Evolutionary conservation across 805 yeast genomes (phyloP), one percentile per base, ranked within the genome.

Genomic region (Pichia heedii): DNA sequence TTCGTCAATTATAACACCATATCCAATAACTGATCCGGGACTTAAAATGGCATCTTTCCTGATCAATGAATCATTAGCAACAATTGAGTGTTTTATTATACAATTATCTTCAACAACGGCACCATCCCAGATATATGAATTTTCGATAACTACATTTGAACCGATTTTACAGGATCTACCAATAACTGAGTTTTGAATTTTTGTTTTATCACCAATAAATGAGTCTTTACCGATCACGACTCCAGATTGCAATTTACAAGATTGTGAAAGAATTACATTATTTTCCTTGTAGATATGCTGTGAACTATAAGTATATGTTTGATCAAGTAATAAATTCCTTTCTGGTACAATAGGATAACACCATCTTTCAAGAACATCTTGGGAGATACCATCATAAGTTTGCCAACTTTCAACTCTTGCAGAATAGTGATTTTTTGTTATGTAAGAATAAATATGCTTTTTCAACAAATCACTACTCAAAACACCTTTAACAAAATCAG

Each of bases 361-460:
- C 86, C 95, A 93, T 58, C 97, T 78, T 20, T 88, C 87, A 42
- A 93, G 67, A 34, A 89, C 77, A 60, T 93, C 97, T 62, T 85
- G 93, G 15, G 94, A 77, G 15, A 93, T 79, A 11, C 95, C 89
- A 59, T 84, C 90, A 62, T 89, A 93, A 0, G 97, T 87, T 57
- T 85, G 85, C 81, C 93, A 82, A 58, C 90, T 83, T 57, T 89
- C 94, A n/a, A 87, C 97, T 58, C 98, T 76, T 2, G 95, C 93
- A 24, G 96, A 96, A 57, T 88, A 89, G 46, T 83, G 81, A 42
- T 78, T 81, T 41, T 76, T 78, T 18, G 93, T 75, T 37, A 89
- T 77, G 57, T 86, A 88, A 0, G 95, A 87, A 62, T 90, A 90
- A 26, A 93, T 84, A 44, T 89, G 84, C 60, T 93, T 90, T 51